Conservation (phyloP, 2,329 filamentous ascomycete genomes). For the Phialophora chinensis region DNA sequence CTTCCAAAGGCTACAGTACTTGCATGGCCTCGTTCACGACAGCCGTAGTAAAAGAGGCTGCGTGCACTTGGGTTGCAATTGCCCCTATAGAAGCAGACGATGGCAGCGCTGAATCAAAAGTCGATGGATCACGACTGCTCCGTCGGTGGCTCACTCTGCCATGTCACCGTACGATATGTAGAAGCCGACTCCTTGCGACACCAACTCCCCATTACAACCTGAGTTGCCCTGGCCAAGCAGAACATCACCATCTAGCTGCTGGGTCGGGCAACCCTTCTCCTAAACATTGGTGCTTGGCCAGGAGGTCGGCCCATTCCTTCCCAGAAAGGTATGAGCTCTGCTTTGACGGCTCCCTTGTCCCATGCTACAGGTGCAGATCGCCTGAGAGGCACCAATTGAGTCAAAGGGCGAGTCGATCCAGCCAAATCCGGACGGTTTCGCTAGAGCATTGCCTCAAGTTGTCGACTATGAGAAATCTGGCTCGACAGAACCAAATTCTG, state of each 20-base stretch:
- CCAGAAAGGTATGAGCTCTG: neutral
- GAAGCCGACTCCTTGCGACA: neutral
- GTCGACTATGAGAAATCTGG: neutral
- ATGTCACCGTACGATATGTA: neutral
- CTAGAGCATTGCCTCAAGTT: neutral
- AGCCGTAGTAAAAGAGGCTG: neutral
- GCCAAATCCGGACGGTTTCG: neutral
- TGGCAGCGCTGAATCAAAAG: neutral
- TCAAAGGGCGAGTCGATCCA: neutral
- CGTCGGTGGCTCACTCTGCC: neutral
- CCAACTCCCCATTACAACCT: neutral
- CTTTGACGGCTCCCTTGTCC: neutral
- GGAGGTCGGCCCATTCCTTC: neutral
- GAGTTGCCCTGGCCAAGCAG: neutral
- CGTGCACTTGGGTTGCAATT: neutral
- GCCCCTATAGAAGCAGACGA: neutral
- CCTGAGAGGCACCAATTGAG: too few relatives aligned
- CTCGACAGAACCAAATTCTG: too few relatives aligned
- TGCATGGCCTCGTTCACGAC: neutral
- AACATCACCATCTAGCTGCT: neutral
- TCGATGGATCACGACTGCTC: neutral
- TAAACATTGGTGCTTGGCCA: neutral
- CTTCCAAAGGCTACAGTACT: neutral
- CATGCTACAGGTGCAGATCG: neutral
- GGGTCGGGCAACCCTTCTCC: neutral